Conservation (phyloP, 176 grass and related monocot species). For the Triticum dicoccoides region DNA sequence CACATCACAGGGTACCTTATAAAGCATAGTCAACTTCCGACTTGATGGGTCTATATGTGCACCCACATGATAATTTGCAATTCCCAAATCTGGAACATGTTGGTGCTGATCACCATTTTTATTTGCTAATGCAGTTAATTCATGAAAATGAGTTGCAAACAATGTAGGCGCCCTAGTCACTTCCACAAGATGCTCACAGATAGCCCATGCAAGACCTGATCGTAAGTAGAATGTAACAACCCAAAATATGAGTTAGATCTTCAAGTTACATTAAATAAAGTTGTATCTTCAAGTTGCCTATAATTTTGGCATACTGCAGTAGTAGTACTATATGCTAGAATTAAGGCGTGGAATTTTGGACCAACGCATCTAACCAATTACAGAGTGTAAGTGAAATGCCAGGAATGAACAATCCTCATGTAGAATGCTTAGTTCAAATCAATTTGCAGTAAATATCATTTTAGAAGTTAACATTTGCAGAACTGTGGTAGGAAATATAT, state of each 20-base stretch:
- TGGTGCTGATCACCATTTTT: slow-evolving; percentile 47
- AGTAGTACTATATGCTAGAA: not conserved
- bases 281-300: slow-evolving; percentile 7
- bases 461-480: not conserved
- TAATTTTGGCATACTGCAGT: slow-evolving; percentile 21
- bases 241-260: slow-evolving; percentile 17
- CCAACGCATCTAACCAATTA: slow-evolving; percentile 16
- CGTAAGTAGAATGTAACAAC: slow-evolving; percentile 11
- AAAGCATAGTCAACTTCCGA: slow-evolving; percentile 95
- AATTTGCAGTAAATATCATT: not conserved
- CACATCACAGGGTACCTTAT: slow-evolving; percentile 59
- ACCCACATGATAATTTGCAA: slow-evolving; percentile 98
- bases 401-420: slow-evolving; percentile 1
- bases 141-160: slow-evolving; percentile 98
- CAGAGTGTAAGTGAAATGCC: not conserved
- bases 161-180: slow-evolving; percentile 84
- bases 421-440: slow-evolving; percentile 1
- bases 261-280: not conserved
- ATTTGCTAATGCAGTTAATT: slow-evolving; percentile 83
- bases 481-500: not conserved
- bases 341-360: not conserved
- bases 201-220: slow-evolving; percentile 96
- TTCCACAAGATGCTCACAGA: slow-evolving; percentile 96
- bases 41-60: slow-evolving; percentile 95
- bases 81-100: slow-evolving; percentile 39